phyloP scores from a whole-genome alignment of 441 rosid genomes.

The Corymbia citriodora region DNA sequence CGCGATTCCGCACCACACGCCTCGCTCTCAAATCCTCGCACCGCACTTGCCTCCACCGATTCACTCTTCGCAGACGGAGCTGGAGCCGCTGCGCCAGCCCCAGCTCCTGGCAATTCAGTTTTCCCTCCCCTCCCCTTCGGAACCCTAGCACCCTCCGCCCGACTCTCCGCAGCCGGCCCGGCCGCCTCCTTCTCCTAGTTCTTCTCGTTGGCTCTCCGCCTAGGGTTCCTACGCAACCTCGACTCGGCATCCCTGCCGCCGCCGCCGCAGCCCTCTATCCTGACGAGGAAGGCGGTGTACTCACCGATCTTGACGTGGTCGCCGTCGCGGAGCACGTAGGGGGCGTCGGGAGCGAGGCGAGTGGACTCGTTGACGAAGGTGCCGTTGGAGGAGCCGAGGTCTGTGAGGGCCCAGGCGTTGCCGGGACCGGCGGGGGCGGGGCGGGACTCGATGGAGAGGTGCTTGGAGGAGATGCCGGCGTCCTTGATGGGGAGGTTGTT shows the following conservation, averaged over 20 bases:
- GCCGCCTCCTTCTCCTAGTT: neutral
- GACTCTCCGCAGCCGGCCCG: neutral
- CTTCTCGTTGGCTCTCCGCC: neutral
- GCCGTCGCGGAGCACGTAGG: neutral
- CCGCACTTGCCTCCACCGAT: neutral
- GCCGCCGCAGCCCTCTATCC: neutral
- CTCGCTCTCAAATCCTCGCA: neutral
- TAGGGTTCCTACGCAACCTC: constrained; percentile 2
- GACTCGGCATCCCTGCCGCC: neutral
- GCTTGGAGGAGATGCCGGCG: constrained; percentile 69
- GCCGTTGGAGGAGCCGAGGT: constrained; percentile 81
- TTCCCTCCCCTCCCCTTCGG: neutral
- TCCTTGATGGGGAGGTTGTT: constrained; percentile 64
- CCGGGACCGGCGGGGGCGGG: constrained; percentile 24
- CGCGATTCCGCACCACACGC: neutral
- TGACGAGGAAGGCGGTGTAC: constrained; percentile 2
- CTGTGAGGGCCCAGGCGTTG: constrained; percentile 48
- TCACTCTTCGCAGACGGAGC: neutral
- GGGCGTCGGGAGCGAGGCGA: neutral
- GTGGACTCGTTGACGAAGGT: constrained; percentile 42
- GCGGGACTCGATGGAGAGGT: constrained; percentile 34
- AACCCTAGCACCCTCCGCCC: neutral
- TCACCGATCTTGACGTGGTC: constrained; percentile 19
- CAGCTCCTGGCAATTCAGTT: neutral
- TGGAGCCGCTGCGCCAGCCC: neutral